Conservation (phyloP, 768 basidiomycete genomes). For the Grammothele lineata region DNA sequence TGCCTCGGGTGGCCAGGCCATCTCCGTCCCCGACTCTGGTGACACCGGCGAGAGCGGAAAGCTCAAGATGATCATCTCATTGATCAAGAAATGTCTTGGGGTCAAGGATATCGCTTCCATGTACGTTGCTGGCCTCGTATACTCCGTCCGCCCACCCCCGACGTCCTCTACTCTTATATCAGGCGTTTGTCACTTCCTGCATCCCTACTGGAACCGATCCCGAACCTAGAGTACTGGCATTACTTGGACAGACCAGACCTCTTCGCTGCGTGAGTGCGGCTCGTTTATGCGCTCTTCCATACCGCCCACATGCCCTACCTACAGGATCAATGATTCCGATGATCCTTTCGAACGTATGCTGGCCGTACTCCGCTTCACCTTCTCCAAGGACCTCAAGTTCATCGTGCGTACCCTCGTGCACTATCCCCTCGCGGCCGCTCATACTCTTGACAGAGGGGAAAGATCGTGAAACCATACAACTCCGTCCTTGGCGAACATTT, state of each 20-base stretch:
- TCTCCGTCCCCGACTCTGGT: constrained; percentile 64
- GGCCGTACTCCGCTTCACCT: constrained; percentile 82
- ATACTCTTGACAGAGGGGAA: constrained; percentile 58
- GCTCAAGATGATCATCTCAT: constrained; percentile 88
- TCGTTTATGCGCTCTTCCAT: background rate
- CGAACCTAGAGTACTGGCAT: constrained; percentile 96
- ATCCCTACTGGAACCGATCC: constrained; percentile 88
- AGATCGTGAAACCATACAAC: constrained; percentile 92
- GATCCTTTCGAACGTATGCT: constrained; percentile 96
- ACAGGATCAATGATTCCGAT: constrained; percentile 85
- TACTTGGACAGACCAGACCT: constrained; percentile 89
- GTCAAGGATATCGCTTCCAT: constrained; percentile 95
- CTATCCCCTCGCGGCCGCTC: no score
- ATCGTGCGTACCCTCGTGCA: constrained; percentile 47
- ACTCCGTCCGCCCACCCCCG: no score
- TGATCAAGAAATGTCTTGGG: constrained; percentile 87
- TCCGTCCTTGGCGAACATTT: constrained; percentile 88
- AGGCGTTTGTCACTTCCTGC: constrained; percentile 94
- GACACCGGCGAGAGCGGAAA: constrained; percentile 85
- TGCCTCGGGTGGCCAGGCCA: constrained; percentile 39
- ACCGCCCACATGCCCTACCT: background rate
- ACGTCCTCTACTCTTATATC: constrained; percentile 2
- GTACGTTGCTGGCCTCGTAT: constrained; percentile 45
- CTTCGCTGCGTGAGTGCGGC: constrained; percentile 74
- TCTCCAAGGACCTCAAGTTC: constrained; percentile 94